Conservation (phyloP, 208 protist genomes). For the Trichomonas tenax region DNA sequence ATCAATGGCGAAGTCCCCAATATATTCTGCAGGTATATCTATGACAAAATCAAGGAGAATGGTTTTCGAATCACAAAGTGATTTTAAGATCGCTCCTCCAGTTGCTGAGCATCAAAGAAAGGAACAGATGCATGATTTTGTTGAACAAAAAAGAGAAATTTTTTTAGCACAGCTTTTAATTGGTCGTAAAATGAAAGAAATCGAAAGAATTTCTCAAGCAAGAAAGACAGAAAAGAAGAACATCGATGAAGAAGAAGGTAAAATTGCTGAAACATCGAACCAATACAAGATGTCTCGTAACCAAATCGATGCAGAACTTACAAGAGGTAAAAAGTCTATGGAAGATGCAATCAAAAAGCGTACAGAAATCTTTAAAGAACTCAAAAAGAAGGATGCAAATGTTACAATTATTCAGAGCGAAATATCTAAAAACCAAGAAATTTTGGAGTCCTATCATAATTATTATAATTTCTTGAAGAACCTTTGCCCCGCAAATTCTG, state of each 20-base stretch:
- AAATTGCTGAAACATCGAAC: slow-evolving; percentile 6
- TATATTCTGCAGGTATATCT: background rate
- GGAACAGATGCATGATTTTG: slow-evolving; percentile 3
- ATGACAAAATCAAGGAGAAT: background rate
- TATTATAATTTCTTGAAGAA: background rate
- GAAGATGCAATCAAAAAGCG: background rate
- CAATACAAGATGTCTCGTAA: background rate
- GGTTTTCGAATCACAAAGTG: background rate
- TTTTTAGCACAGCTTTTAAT: background rate
- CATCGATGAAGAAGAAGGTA: slow-evolving; percentile 2
- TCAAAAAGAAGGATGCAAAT: background rate
- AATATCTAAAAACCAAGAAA: background rate
- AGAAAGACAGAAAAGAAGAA: slow-evolving; percentile 18
- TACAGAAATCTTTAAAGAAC: background rate
- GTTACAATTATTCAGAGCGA: background rate
- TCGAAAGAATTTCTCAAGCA: background rate
- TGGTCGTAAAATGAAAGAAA: slow-evolving; percentile 17
- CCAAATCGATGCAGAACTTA: slow-evolving; percentile 12
- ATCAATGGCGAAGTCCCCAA: background rate
- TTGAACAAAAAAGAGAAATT: background rate
- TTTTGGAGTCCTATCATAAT: background rate
- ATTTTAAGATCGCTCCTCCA: background rate
- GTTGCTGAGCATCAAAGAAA: background rate
- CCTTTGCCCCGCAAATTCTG: background rate
- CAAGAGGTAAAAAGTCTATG: background rate